A percentile compares a stretch with the other conserved stretches of the same genome.
phyloP scores from a whole-genome alignment of 2,329 filamentous ascomycete genomes.

The Cryphonectria naterciae region DNA sequence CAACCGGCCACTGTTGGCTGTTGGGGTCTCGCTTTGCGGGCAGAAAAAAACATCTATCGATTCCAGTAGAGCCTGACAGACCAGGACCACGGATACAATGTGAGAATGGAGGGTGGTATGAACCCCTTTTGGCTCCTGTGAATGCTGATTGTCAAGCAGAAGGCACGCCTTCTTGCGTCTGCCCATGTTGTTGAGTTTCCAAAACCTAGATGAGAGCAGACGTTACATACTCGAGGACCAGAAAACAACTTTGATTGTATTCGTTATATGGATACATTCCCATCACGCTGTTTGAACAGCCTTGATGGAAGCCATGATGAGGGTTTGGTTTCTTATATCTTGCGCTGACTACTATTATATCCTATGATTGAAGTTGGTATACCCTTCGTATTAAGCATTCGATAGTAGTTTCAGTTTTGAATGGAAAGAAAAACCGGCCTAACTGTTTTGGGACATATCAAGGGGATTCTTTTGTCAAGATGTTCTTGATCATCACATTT shows the following conservation, averaged over 20 bases:
- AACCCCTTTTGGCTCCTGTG: too few species aligned
- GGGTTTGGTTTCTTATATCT: too few species aligned
- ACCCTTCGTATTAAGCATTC: not conserved
- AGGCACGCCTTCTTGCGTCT: not conserved
- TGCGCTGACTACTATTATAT: too few species aligned
- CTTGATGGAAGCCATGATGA: not conserved
- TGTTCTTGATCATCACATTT: not conserved
- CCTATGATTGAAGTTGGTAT: too few species aligned
- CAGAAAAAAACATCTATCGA: not conserved
- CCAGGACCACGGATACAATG: too few species aligned
- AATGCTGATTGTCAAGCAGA: not conserved
- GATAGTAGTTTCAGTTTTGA: not conserved
- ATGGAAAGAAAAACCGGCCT: too few species aligned
- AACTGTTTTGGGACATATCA: not conserved
- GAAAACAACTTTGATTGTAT: not conserved
- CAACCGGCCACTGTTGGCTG: too few species aligned
- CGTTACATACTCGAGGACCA: too few species aligned
- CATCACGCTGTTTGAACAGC: not conserved
- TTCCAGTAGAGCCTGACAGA: not conserved
- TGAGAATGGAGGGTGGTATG: too few species aligned
- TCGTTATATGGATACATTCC: not conserved
- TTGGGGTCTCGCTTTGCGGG: not conserved
- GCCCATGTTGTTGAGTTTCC: not conserved
- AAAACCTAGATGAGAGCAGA: not conserved
- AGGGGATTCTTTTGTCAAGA: not conserved